A percentile compares a stretch with the other conserved stretches of the same genome.
Conservation (phyloP, 2,329 filamentous ascomycete genomes). For the Aureobasidium pullulans region DNA sequence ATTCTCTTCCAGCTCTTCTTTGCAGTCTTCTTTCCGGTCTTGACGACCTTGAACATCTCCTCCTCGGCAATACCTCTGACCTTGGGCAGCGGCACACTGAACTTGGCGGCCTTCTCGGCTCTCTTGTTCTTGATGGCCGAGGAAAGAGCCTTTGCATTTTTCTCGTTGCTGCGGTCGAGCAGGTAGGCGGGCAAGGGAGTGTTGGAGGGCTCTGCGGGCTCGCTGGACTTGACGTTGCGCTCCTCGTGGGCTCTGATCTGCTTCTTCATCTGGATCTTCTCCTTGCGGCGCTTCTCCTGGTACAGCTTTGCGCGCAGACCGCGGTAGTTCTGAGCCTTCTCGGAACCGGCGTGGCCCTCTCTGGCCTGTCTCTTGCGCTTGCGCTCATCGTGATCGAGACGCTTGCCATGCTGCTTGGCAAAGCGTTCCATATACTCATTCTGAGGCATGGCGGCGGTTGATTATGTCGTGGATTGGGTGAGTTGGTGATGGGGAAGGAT, state of each 20-base stretch:
- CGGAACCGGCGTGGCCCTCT: conserved; percentile 78
- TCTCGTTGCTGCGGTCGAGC: conserved; percentile 69
- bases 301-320: conserved; percentile 89
- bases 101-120: conserved; percentile 87
- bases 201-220: conserved; percentile 67
- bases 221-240: conserved; percentile 82
- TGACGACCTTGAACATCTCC: conserved; percentile 94
- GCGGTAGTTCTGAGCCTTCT: conserved; percentile 87
- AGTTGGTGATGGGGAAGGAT: conserved; percentile 2
- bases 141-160: conserved; percentile 66
- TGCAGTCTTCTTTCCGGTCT: conserved; percentile 88
- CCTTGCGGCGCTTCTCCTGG: conserved; percentile 86
- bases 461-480: neutral
- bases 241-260: conserved; percentile 91
- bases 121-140: conserved; percentile 94
- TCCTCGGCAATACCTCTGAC: conserved; percentile 90
- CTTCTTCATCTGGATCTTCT: conserved; percentile 99
- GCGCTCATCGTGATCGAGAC: conserved; percentile 81
- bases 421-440: conserved; percentile 74
- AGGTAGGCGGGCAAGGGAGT: conserved; percentile 88
- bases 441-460: conserved; percentile 55
- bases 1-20: conserved; percentile 76
- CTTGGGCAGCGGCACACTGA: conserved; percentile 85
- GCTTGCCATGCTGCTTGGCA: conserved; percentile 50
- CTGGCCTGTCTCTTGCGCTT: conserved; percentile 78